Conservation (phyloP, 805 yeast species). For the Wilhelminamyces savonicus region DNA sequence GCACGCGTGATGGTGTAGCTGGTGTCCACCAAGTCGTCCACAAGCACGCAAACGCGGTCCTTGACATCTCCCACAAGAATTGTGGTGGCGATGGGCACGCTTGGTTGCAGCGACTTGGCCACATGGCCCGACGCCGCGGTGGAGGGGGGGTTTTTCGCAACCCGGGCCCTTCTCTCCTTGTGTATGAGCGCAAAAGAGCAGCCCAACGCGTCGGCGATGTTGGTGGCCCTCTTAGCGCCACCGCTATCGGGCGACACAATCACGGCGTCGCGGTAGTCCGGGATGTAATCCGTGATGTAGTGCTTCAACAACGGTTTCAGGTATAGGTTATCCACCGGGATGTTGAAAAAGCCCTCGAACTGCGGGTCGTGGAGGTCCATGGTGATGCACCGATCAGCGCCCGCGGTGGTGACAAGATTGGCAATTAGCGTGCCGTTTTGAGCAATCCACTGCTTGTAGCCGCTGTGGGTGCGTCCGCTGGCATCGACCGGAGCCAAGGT, state of each 20-base stretch:
- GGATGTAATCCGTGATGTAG: conserved; percentile 71
- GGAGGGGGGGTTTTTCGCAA: conserved; percentile 26
- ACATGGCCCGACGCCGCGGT: conserved; percentile 9
- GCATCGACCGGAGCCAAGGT: conserved; percentile 21
- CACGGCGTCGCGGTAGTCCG: conserved; percentile 77
- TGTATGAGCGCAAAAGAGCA: conserved; percentile 92
- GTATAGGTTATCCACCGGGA: conserved; percentile 91
- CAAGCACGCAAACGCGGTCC: conserved; percentile 77
- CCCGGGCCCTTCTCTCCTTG: conserved; percentile 71
- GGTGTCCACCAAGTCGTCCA: conserved; percentile 94
- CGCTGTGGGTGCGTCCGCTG: conserved; percentile 45
- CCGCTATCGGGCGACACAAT: conserved; percentile 98
- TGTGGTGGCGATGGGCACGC: conserved; percentile 61
- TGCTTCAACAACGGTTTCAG: conserved; percentile 83
- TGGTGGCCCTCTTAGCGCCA: conserved; percentile 96
- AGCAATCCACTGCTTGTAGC: conserved; percentile 92
- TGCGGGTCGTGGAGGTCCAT: conserved; percentile 98
- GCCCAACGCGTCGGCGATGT: conserved; percentile 84
- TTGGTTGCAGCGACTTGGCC: conserved; percentile 3
- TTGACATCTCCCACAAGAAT: conserved; percentile 96
- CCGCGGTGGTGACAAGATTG: conserved; percentile 79
- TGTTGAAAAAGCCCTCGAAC: conserved; percentile 94
- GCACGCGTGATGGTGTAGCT: conserved; percentile 89
- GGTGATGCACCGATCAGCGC: conserved; percentile 94
- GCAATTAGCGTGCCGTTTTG: conserved; percentile 93